A percentile compares a stretch with the other conserved stretches of the same genome.
Conservation (phyloP, 441 rosid species). For the Hura crepitans region DNA sequence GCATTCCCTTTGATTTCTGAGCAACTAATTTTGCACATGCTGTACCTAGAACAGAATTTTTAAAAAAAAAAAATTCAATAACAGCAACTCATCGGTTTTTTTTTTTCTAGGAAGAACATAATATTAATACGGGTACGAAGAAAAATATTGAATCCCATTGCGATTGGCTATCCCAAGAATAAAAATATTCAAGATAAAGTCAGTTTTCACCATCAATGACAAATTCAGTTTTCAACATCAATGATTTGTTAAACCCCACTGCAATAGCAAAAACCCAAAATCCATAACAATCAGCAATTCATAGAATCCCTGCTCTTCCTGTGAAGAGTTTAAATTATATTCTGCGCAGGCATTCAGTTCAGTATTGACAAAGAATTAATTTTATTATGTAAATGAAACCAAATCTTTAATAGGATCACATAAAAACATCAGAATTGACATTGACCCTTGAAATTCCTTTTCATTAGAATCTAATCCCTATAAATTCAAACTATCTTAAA, state of each 20-base stretch:
- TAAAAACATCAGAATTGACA: background rate
- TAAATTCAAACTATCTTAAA: background rate
- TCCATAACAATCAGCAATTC: background rate
- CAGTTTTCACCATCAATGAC: no score
- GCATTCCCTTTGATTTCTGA: constrained; percentile 90
- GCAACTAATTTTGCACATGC: constrained; percentile 55
- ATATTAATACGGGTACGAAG: background rate
- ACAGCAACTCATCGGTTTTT: background rate
- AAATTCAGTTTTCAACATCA: background rate
- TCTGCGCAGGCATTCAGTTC: background rate
- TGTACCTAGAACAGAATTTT: constrained; percentile 34
- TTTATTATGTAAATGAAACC: background rate
- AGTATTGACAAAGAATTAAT: background rate
- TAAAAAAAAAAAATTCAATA: background rate
- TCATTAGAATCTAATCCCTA: background rate
- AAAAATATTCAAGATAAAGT: no score
- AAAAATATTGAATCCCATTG: background rate
- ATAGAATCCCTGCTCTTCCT: background rate
- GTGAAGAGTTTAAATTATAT: background rate
- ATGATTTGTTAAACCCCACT: background rate
- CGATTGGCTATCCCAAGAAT: background rate
- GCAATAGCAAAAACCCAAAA: background rate
- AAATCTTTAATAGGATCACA: background rate
- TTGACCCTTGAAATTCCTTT: background rate
- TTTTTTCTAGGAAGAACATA: background rate